Evolutionary conservation across 345 rosid genomes (phyloP), one percentile per base, ranked within the genome.

Genomic region (Lepidium sativum): DNA sequence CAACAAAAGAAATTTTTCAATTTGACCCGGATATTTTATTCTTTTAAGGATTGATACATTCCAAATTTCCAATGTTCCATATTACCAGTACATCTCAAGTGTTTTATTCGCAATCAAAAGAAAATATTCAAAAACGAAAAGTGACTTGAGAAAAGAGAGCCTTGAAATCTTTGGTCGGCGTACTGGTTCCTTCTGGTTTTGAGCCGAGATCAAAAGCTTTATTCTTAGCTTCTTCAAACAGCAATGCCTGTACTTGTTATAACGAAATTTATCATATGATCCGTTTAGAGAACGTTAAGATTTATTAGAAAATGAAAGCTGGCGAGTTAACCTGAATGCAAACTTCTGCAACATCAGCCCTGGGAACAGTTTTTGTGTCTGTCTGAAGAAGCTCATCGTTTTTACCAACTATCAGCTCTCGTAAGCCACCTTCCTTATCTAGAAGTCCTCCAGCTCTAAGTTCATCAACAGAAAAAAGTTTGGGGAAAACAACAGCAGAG

Each of bases 161-260:
- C 82, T 83, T 86, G 16, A 85, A 86, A 77, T 89, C 91, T 69
- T 71, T 85, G 11, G 97, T 82, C 0, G 95, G 88, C 43, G 81
- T 49, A 35, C 95, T 82, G 1, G 73, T 60, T 74, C 89, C 84
- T 65, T 87, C 97, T 3, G 88, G 84, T 69, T 86, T 83, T 8
- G 97, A 89, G 53, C 84, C 95, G 37, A 89, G 73, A 78, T 89
- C 97, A 14, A 89, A 81, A 16, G 97, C 97, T 87, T 84, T 89
- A 32, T 49, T 77, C 58, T 86, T 83, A 16, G 89, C 68, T 73
- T 86, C 91, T 66, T 84, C 95, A 6, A 65, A 79, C 67, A 78
- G 63, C 48, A 89, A 76, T 33, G 89, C 97, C 95, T 86, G 77
- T n/a, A 37, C 45, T 62, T n/a, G 66, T 45, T 5, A 20, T 15